A percentile compares a stretch with the other conserved stretches of the same genome.
These are phyloP conservation scores for Aspergillus coremiiformis DNA, from an alignment of 495 filamentous ascomycete genomes.

Conservation along the genomic window DNA sequence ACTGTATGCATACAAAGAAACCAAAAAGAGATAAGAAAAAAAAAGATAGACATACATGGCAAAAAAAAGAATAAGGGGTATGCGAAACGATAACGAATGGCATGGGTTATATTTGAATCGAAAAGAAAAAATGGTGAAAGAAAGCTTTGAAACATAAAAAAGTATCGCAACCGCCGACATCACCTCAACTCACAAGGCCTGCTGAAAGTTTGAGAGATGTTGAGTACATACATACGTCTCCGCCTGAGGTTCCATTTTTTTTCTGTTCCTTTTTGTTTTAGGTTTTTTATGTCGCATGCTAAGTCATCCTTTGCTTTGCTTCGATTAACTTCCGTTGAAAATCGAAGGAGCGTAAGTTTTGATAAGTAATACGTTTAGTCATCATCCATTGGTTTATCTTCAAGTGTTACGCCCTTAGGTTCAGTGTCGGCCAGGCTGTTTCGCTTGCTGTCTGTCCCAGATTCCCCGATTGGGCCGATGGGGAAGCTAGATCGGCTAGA, in stretches of 20 bases:
- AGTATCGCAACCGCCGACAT: not conserved
- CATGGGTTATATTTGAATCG: conserved; percentile 15
- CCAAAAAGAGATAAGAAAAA: not conserved
- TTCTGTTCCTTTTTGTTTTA: not conserved
- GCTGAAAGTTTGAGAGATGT: conserved; percentile 7
- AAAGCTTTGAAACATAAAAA: not conserved
- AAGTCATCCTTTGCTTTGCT: not conserved
- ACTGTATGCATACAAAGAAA: conserved; percentile 7
- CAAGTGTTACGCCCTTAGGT: conserved; percentile 64
- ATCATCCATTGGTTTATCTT: conserved; percentile 81
- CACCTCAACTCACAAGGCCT: conserved; percentile 9
- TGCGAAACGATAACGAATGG: conserved; percentile 13
- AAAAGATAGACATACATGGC: conserved; percentile 17
- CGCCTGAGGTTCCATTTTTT: not conserved
- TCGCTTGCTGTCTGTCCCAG: conserved; percentile 37
- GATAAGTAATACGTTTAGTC: conserved; percentile 5
- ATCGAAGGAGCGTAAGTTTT: not conserved
- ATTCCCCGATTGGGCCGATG: conserved; percentile 19
- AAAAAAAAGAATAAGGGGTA: conserved; percentile 15
- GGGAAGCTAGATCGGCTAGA: conserved; percentile 41
- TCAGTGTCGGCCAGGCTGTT: conserved; percentile 40
- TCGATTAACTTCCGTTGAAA: not conserved
- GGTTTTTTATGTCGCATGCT: not conserved
- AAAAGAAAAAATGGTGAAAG: conserved; percentile 6
- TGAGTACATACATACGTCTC: not conserved